Percentiles rank a stretch among this genome's conserved stretches.
Conservation (phyloP, 2,329 filamentous ascomycete species). For the Aureobasidium lini region DNA sequence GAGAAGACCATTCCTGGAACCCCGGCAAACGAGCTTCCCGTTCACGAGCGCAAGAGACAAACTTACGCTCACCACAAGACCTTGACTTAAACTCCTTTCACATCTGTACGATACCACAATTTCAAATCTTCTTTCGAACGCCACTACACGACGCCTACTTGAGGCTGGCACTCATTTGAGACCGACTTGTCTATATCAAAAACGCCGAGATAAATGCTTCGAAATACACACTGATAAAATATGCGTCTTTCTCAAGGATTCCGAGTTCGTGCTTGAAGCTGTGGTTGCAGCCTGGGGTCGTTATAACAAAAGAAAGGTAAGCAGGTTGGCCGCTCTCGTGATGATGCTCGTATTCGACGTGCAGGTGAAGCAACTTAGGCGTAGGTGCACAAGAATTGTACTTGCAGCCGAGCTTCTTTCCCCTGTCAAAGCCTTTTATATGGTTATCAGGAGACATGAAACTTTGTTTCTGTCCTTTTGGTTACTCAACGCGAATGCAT, state of each 20-base stretch:
- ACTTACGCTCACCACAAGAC: constrained; percentile 28
- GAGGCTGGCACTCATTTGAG: neutral
- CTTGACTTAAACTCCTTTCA: constrained; percentile 4
- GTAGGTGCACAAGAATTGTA: no score
- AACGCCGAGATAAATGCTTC: neutral
- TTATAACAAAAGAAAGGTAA: no score
- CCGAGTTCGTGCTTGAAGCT: neutral
- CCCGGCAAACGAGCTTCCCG: constrained; percentile 41
- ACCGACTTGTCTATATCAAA: neutral
- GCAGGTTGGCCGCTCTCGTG: no score
- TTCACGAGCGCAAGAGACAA: constrained; percentile 42
- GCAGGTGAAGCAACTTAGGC: no score
- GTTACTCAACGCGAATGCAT: no score
- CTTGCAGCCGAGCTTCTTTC: no score
- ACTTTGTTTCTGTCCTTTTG: no score
- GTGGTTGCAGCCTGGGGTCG: neutral
- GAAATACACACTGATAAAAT: neutral
- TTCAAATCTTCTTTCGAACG: constrained; percentile 6
- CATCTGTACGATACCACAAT: constrained; percentile 14
- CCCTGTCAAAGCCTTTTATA: no score
- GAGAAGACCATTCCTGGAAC: constrained; percentile 47
- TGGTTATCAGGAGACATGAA: no score
- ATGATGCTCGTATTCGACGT: no score
- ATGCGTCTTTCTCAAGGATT: neutral
- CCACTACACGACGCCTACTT: neutral